These are phyloP conservation scores for Globisporangium nagaii DNA, from an alignment of 352 stramenopile genomes.

Conservation along the genomic window DNA sequence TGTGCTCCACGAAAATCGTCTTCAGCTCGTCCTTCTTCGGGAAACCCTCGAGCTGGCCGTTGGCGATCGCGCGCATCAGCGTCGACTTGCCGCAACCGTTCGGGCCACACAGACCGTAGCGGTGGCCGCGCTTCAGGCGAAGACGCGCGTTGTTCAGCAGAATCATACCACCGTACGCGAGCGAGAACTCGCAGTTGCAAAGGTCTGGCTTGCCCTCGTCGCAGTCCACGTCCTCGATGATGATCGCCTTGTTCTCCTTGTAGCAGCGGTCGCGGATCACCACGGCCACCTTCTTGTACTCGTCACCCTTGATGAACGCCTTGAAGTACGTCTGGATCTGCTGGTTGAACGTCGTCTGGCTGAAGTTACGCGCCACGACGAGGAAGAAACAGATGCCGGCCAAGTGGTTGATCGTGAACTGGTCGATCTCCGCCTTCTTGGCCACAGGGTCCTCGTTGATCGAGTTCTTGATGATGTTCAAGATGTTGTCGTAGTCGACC, in stretches of 20 bases:
- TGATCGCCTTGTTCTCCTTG: conserved; percentile 89
- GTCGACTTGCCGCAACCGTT: conserved; percentile 95
- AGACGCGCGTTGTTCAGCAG: conserved; percentile 90
- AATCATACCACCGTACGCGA: conserved; percentile 94
- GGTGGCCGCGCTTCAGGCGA: conserved; percentile 87
- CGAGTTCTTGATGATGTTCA: conserved; percentile 74
- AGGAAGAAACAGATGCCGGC: conserved; percentile 82
- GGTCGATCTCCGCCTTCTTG: conserved; percentile 87
- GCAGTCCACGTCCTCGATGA: conserved; percentile 95
- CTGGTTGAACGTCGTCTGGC: conserved; percentile 92
- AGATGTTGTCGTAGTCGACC: conserved; percentile 85
- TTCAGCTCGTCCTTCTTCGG: conserved; percentile 92
- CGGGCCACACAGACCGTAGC: conserved; percentile 93
- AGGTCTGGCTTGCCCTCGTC: conserved; percentile 96
- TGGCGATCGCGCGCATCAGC: conserved; percentile 94
- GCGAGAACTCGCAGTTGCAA: conserved; percentile 99
- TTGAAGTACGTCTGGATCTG: conserved; percentile 89
- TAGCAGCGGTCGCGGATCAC: conserved; percentile 83
- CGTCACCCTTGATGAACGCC: conserved; percentile 57
- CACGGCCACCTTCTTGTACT: conserved; percentile 59
- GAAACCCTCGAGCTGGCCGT: conserved; percentile 96
- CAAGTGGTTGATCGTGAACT: conserved; percentile 88
- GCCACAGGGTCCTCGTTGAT: conserved; percentile 67
- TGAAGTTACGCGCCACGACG: conserved; percentile 91
- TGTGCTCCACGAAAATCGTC: conserved; percentile 97